A percentile compares a stretch with the other conserved stretches of the same genome.
Conservation (phyloP, 2,329 filamentous ascomycete genomes). For the Calcarisporium arbuscula region DNA sequence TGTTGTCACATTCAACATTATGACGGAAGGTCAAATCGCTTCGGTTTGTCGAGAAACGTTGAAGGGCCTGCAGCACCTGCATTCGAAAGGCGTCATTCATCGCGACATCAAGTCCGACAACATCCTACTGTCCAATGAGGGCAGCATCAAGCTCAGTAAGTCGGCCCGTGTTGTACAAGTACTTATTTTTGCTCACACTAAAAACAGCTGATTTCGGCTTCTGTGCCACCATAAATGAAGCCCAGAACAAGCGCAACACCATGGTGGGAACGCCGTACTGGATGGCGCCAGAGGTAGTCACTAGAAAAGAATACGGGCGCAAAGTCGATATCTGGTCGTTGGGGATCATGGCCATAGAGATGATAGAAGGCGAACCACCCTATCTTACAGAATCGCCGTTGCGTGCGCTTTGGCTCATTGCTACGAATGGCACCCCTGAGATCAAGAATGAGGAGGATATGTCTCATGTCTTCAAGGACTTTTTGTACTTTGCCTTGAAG, state of each 20-base stretch:
- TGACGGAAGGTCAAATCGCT: conserved; percentile 96
- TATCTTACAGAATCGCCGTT: conserved; percentile 94
- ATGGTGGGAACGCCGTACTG: conserved; percentile 99
- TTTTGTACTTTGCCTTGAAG: conserved; percentile 86
- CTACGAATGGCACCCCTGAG: conserved; percentile 88
- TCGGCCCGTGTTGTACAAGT: conserved; percentile 11
- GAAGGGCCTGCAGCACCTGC: conserved; percentile 85
- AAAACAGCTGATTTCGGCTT: conserved; percentile 89
- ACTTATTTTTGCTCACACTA: background rate
- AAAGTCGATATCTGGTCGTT: conserved; percentile 99
- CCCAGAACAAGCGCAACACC: conserved; percentile 93
- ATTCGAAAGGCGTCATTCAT: conserved; percentile 97
- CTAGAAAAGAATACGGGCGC: conserved; percentile 91
- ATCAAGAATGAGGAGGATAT: conserved; percentile 90
- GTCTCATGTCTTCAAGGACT: conserved; percentile 79
- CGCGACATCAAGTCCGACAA: conserved; percentile 99
- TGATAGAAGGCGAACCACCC: conserved; percentile 97
- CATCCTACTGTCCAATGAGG: conserved; percentile 86
- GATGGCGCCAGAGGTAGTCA: conserved; percentile 99
- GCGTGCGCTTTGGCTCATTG: conserved; percentile 89
- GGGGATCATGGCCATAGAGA: conserved; percentile 99
- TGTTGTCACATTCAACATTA: conserved; percentile 98
- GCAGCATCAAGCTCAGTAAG: conserved; percentile 95
- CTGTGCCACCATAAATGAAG: conserved; percentile 96
- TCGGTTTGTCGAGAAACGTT: conserved; percentile 92